Percentiles rank a stretch among this genome's conserved stretches.
phyloP scores from a whole-genome alignment of 139 green algal species.

The Helicosporidium sp. region DNA sequence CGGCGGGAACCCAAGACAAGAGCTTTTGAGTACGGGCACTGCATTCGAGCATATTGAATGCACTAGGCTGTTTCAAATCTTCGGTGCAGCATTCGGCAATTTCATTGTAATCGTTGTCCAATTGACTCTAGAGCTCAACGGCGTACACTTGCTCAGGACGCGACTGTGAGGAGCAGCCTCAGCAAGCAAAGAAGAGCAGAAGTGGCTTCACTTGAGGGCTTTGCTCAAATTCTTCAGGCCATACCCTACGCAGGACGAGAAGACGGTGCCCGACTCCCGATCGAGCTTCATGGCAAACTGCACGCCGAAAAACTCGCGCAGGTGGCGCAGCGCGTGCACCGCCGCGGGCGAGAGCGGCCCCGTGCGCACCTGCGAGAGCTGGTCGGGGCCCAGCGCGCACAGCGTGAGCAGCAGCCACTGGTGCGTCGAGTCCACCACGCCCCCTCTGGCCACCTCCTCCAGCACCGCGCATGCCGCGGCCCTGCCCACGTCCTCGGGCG shows the following conservation, averaged over 20 bases:
- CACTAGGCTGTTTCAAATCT: no score
- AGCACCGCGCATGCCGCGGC: constrained; percentile 56
- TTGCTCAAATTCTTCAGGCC: constrained; percentile 69
- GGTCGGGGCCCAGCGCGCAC: constrained; percentile 65
- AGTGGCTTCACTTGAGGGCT: constrained; percentile 12
- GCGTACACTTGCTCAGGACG: no score
- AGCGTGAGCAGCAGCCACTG: constrained; percentile 63
- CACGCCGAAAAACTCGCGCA: constrained; percentile 78
- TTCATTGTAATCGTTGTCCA: no score
- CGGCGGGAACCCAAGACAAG: no score
- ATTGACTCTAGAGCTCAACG: no score
- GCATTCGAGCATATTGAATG: no score
- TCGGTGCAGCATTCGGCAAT: no score
- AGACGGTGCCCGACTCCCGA: constrained; percentile 61
- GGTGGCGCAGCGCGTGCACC: constrained; percentile 62
- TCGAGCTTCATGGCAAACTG: constrained; percentile 74
- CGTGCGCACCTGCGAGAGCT: constrained; percentile 59
- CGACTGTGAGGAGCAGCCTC: no score
- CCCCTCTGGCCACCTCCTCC: constrained; percentile 69
- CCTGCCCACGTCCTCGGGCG: constrained; percentile 66
- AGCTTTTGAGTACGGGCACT: no score
- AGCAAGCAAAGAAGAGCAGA: not conserved
- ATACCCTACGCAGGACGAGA: constrained; percentile 72
- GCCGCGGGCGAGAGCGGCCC: constrained; percentile 69
- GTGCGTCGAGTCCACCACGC: constrained; percentile 65